A percentile compares a stretch with the other conserved stretches of the same genome.
phyloP scores from a whole-genome alignment of 2,329 filamentous ascomycete genomes.

The Metarhizium robertsii region DNA sequence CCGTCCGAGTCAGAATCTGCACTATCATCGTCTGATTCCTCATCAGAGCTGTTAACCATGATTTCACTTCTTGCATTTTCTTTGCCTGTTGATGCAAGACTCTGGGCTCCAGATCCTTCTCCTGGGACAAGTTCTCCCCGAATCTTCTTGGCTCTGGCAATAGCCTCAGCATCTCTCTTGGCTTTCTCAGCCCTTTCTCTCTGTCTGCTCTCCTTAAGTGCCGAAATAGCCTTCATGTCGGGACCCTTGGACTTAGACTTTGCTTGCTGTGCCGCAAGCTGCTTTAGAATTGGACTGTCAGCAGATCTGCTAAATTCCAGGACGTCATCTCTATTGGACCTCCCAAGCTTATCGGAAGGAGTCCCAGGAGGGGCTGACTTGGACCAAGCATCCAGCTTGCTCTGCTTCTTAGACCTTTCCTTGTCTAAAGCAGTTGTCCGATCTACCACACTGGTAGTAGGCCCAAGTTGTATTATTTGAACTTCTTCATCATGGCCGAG shows the following conservation, averaged over 20 bases:
- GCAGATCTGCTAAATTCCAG: slow-evolving; percentile 36
- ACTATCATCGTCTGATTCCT: slow-evolving; percentile 61
- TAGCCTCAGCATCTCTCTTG: slow-evolving; percentile 60
- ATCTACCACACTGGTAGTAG: slow-evolving; percentile 15
- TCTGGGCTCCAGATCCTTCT: slow-evolving; percentile 69
- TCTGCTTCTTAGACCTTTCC: slow-evolving; percentile 43
- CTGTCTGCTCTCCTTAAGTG: slow-evolving; percentile 62
- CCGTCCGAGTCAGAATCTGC: slow-evolving; percentile 44
- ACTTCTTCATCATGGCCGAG: slow-evolving; percentile 49
- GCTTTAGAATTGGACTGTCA: slow-evolving; percentile 37
- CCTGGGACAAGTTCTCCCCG: slow-evolving; percentile 37
- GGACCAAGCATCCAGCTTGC: slow-evolving; percentile 52
- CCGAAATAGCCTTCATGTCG: slow-evolving; percentile 28
- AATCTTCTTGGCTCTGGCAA: slow-evolving; percentile 54
- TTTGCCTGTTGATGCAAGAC: slow-evolving; percentile 65
- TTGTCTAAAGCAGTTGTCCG: slow-evolving; percentile 14
- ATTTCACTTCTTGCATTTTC: slow-evolving; percentile 78
- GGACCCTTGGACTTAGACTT: slow-evolving; percentile 20
- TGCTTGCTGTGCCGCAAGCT: slow-evolving; percentile 30
- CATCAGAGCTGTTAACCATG: slow-evolving; percentile 80
- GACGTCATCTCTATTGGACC: slow-evolving; percentile 37
- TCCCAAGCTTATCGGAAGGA: slow-evolving; percentile 13
- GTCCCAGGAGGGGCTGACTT: slow-evolving; percentile 32
- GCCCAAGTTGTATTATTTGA: slow-evolving; percentile 34
- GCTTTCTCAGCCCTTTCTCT: slow-evolving; percentile 67